phyloP scores from a whole-genome alignment of 108 stramenopile genomes.

The Cyclotella sp. region DNA sequence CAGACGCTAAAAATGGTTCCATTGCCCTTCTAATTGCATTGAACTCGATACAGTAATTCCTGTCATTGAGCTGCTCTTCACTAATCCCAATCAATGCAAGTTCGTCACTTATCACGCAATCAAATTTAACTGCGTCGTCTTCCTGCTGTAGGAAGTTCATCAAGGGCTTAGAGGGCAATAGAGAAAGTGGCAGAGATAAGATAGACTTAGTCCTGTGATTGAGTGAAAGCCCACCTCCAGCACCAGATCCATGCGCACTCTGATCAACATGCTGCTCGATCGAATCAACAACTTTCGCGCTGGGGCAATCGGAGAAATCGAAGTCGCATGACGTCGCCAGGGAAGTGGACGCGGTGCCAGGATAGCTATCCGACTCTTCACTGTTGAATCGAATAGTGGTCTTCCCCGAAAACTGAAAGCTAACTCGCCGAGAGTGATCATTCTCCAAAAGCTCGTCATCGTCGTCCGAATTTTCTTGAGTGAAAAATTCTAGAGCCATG shows the following conservation, averaged over 20 bases:
- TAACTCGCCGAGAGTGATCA: not conserved
- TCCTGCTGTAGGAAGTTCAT: conserved; percentile 38
- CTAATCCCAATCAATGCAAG: conserved; percentile 15
- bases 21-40: conserved; percentile 41
- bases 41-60: conserved; percentile 35
- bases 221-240: conserved; percentile 27
- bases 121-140: conserved; percentile 21
- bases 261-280: not conserved
- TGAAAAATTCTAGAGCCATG: conserved; percentile 41
- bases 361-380: conserved; percentile 29
- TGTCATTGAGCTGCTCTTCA: conserved; percentile 11
- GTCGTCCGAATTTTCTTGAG: conserved; percentile 33
- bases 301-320: not conserved
- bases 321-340: conserved; percentile 35
- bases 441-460: conserved; percentile 33
- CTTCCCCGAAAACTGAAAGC: not conserved
- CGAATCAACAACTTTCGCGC: not conserved
- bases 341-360: conserved; percentile 29
- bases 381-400: not conserved
- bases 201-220: conserved; percentile 51
- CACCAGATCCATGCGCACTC: not conserved
- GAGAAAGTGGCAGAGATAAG: conserved; percentile 36
- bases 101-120: conserved; percentile 32
- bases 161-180: conserved; percentile 31
- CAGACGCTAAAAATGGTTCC: conserved; percentile 50